Conservation (phyloP, 169 alveolate species). For the Babesia ovata region DNA sequence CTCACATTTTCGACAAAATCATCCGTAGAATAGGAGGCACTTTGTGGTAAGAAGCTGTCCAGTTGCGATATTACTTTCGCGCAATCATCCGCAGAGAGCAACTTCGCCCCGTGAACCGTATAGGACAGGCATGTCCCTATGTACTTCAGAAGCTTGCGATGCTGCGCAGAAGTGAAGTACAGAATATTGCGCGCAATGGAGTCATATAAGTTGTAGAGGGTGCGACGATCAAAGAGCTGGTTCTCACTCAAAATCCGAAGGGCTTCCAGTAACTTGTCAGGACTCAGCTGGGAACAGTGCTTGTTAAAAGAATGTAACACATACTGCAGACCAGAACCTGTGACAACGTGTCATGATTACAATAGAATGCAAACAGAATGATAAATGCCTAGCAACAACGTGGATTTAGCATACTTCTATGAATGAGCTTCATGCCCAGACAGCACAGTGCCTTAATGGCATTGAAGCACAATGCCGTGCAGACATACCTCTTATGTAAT, state of each 20-base stretch:
- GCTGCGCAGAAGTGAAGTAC: slow-evolving; percentile 37
- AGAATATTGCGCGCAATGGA: slow-evolving; percentile 21
- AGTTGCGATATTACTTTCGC: not conserved
- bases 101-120: slow-evolving; percentile 3
- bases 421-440: no score
- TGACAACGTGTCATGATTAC: not conserved
- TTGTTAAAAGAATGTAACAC: slow-evolving; percentile 7
- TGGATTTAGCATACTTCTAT: no score
- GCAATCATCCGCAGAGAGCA: not conserved
- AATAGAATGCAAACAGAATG: not conserved
- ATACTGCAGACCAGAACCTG: slow-evolving; percentile 37
- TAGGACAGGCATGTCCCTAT: slow-evolving; percentile 18
- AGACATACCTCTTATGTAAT: slow-evolving; percentile 10
- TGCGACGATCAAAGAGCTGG: slow-evolving; percentile 38
- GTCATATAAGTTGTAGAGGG: slow-evolving; percentile 21
- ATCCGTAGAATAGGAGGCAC: not conserved
- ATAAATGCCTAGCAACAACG: not conserved
- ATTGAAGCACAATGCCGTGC: no score
- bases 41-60: not conserved
- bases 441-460: not conserved
- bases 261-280: slow-evolving; percentile 26
- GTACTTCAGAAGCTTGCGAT: slow-evolving; percentile 5
- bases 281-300: slow-evolving; percentile 32
- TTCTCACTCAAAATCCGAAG: slow-evolving; percentile 39
- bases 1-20: not conserved